Conservation (phyloP, 2,329 filamentous ascomycete species). For the Botrytis paeoniae region DNA sequence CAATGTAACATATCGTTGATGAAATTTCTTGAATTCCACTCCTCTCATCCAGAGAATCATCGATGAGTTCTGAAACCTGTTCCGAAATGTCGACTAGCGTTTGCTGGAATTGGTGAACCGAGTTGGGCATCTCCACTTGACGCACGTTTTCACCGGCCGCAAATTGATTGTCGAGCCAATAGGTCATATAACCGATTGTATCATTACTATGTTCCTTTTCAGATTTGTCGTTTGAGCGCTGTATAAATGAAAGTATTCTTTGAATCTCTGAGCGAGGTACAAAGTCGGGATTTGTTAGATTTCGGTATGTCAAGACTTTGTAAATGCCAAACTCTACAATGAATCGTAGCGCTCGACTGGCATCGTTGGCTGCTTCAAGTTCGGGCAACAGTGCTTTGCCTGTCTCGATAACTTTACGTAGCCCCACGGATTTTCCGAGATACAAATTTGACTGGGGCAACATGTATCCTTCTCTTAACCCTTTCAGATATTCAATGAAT, state of each 20-base stretch:
- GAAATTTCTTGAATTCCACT: neutral
- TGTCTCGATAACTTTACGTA: neutral
- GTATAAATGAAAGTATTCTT: neutral
- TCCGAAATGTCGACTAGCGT: neutral
- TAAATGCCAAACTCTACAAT: neutral
- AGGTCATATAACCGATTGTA: neutral
- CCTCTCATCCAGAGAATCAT: neutral
- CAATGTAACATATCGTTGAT: neutral
- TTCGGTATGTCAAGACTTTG: neutral
- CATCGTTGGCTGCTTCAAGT: neutral
- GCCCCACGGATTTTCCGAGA: neutral
- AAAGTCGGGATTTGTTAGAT: neutral
- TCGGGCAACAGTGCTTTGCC: neutral
- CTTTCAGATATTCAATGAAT: neutral
- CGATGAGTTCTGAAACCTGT: neutral
- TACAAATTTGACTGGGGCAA: rapidly evolving
- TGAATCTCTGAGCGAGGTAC: neutral
- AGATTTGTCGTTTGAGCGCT: neutral
- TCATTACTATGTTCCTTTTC: too few species aligned
- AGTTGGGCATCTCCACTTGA: neutral
- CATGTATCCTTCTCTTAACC: neutral
- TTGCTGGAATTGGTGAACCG: neutral
- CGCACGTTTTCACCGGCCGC: neutral
- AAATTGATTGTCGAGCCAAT: neutral
- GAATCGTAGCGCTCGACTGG: neutral